Conservation (phyloP, 2,329 filamentous ascomycete genomes). For the Phoma sp. region DNA sequence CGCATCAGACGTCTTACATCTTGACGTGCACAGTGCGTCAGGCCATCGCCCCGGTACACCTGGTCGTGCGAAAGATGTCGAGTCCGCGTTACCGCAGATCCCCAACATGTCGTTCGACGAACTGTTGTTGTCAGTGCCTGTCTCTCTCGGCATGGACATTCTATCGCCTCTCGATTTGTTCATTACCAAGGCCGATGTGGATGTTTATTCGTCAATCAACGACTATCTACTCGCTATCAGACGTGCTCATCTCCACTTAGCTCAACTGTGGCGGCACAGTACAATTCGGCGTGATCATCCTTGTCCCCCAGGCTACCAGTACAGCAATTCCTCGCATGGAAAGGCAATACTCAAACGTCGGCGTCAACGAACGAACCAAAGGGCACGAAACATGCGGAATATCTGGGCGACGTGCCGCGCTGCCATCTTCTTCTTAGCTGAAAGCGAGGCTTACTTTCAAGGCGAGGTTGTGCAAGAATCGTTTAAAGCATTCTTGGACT, state of each 20-base stretch:
- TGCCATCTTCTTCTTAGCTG: slow-evolving; percentile 85
- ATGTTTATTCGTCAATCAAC: slow-evolving; percentile 83
- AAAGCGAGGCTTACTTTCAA: slow-evolving; percentile 87
- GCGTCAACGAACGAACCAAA: slow-evolving; percentile 67
- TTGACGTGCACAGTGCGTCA: slow-evolving; percentile 64
- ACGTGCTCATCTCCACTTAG: slow-evolving; percentile 82
- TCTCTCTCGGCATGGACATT: slow-evolving; percentile 73
- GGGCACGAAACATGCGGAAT: slow-evolving; percentile 74
- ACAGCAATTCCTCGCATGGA: slow-evolving; percentile 66
- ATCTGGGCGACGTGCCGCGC: slow-evolving; percentile 91
- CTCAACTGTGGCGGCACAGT: slow-evolving; percentile 85
- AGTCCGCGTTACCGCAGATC: slow-evolving; percentile 47
- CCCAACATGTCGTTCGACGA: slow-evolving; percentile 71
- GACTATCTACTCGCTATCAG: slow-evolving; percentile 86
- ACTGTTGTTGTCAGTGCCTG: slow-evolving; percentile 79
- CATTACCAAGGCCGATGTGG: slow-evolving; percentile 75
- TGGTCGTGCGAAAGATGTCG: slow-evolving; percentile 44
- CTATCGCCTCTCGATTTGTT: slow-evolving; percentile 86
- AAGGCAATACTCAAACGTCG: slow-evolving; percentile 66
- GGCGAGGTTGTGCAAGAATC: slow-evolving; percentile 83
- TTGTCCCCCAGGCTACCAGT: slow-evolving; percentile 69
- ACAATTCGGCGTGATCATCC: slow-evolving; percentile 79
- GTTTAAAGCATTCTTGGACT: slow-evolving; percentile 79
- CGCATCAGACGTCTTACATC: slow-evolving; percentile 75
- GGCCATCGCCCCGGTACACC: slow-evolving; percentile 49